Evolutionary conservation across 768 basidiomycete species (phyloP), one percentile per base, ranked within the genome.

Genomic region (Kwoniella bestiolae): DNA sequence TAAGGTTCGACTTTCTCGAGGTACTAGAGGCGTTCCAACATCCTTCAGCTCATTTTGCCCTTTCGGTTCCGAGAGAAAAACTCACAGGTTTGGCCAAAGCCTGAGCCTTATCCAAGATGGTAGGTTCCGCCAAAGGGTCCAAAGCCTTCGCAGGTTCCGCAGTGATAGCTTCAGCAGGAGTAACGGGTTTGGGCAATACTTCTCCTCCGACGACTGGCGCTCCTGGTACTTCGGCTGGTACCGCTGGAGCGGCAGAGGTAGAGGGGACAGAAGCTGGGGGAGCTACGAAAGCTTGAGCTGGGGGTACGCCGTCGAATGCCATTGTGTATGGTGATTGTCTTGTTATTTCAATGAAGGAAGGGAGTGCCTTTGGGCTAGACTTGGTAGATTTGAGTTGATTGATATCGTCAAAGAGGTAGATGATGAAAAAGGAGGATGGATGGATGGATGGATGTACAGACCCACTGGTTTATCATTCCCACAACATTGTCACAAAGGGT

Each of bases 1-100:
- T 78, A 75, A 41, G 69, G 67, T 58, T 71, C 68, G 41, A 69
- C 67, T 49, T 74, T 67, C n/a, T 67, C 61, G n/a, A 70, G 62
- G 53, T 72, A 69, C 70, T 67, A 32, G 11, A 28, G 44, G 26
- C 31, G n/a, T 41, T 14, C 23, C 26, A 38, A 0, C 18, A 38
- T 25, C 35, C 56, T 29, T 66, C 28, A 55, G 21, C 34, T 28
- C 51, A n/a, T n/a, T n/a, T n/a, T n/a, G n/a, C 31, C 3, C 35
- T 21, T 26, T 26, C 3, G 3, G 44, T 31, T 5, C 28, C 9
- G 8, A 38, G 9, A 7, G n/a, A 35, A 3, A 18, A 28, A 73
- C 74, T 70, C 57, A 76, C 75, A 55, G 75, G 75, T 55, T 73
- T 71, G 45, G 68, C 75, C 46, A 70, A 56, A 23, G 53, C 72